Evolutionary conservation across 2,329 filamentous ascomycete genomes (phyloP), one percentile per base, ranked within the genome.

Genomic region (Claviceps digitariae): DNA sequence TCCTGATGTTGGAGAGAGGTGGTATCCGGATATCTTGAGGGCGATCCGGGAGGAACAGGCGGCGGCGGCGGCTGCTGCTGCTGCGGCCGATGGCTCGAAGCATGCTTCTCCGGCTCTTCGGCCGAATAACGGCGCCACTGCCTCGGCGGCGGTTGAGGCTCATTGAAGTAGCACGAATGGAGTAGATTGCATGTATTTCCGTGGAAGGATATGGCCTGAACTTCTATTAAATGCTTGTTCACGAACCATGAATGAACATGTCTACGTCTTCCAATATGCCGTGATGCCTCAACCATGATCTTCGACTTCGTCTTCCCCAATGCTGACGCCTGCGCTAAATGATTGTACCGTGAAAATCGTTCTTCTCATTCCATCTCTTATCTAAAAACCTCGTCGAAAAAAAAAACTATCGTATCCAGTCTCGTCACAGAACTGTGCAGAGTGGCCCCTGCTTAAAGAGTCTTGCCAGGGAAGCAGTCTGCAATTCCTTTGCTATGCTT

Each of bases 1-100:
- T 70, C 86, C 84, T 3, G 89, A 94, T 66, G 89, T 95, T 1
- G 87, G 86, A 2, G 86, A 90, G 73, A 74, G 82, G 61, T 94
- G 87, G 81, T 87, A 86, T 64, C 83, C 83, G 3, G 80, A 85
- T 45, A 77, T 83, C 21, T 62, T 82, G 58, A 68, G 67, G 55
- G 72, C 74, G 55, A 79, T 84, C 51, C 74, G 77, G 51, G 77
- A 77, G 60, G 77, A 84, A 66, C 76, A 84, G 69, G 72, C 72
- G 36, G 65, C 58, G 58, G 67, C 23, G 6, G 23, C 25, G 7
- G 44, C 44, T 9, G 43, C 43, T 1, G 44, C 44, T 2, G 44
- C 69, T 6, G 43, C 10, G 5, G 7, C 5, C 6, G 5, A 15
- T 25, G 36, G 4, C 15, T 9, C 31, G 8, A 23, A 52, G 59